A percentile compares a stretch with the other conserved stretches of the same genome.
phyloP scores from a whole-genome alignment of 352 stramenopile genomes.

The Lagenidium giganteum region DNA sequence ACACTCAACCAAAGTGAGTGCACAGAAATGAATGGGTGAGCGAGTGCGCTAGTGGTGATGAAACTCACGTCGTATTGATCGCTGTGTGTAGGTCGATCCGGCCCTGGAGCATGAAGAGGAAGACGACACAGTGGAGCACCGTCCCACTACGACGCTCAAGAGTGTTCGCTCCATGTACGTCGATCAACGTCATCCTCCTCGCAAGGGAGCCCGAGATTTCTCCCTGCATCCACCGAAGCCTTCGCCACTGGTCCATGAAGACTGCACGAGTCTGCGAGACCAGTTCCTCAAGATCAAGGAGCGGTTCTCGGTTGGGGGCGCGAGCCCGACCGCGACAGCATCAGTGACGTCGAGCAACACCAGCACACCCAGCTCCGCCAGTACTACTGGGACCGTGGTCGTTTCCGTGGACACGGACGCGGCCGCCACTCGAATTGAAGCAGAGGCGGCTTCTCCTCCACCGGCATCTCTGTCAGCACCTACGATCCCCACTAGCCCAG shows the following conservation, averaged over 20 bases:
- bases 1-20: no score
- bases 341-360: constrained; percentile 5
- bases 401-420: no score
- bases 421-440: no score
- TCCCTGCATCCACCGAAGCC: constrained; percentile 32
- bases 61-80: no score
- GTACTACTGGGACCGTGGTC: background rate
- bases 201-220: constrained; percentile 52
- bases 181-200: constrained; percentile 20
- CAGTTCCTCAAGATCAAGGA: constrained; percentile 82
- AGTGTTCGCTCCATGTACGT: constrained; percentile 20
- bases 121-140: no score
- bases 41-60: no score
- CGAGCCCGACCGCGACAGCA: constrained; percentile 10
- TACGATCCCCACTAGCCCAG: background rate
- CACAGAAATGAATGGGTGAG: no score
- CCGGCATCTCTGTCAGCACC: constrained; percentile 15
- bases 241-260: constrained; percentile 45
- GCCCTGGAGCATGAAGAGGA: no score
- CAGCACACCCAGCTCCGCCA: constrained; percentile 1
- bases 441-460: no score
- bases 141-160: constrained; percentile 19
- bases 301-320: constrained; percentile 43
- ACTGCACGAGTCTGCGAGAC: constrained; percentile 70
- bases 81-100: no score